A percentile compares a stretch with the other conserved stretches of the same genome.
These are phyloP conservation scores for Trypanosoma scelopori DNA, from an alignment of 208 protist species.

Conservation along the genomic window DNA sequence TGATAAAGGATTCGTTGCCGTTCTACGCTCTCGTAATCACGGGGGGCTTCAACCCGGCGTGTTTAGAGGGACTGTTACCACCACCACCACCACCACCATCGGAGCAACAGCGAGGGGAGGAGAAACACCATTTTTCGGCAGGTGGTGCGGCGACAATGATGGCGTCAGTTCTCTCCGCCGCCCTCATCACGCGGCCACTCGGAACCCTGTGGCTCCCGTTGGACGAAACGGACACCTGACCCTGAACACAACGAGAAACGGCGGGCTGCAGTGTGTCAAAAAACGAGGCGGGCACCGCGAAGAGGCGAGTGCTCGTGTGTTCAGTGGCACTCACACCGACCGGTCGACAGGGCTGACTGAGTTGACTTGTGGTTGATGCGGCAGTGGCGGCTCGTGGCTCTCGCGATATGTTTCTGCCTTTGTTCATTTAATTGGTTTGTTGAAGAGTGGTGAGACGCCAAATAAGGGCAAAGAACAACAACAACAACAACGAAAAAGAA, in stretches of 20 bases:
- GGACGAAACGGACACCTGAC: slow-evolving; percentile 1
- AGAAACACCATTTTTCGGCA: background rate
- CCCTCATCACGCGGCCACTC: background rate
- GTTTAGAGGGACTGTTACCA: background rate
- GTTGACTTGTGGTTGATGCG: too few species aligned
- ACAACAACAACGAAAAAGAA: too few species aligned
- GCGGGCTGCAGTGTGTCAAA: too few species aligned
- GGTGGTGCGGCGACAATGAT: background rate
- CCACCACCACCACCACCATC: background rate
- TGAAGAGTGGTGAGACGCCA: too few species aligned
- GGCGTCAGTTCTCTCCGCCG: slow-evolving; percentile 2
- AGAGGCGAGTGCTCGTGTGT: too few species aligned
- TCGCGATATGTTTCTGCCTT: too few species aligned
- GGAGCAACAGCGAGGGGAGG: background rate
- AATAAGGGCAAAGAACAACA: too few species aligned
- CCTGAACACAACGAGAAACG: background rate
- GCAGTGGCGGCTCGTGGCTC: too few species aligned
- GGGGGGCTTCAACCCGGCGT: slow-evolving; percentile 16
- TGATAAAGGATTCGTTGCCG: background rate
- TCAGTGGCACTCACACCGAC: too few species aligned
- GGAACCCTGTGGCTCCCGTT: slow-evolving; percentile 19
- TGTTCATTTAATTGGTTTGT: too few species aligned
- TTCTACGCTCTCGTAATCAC: slow-evolving; percentile 14
- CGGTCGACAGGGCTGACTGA: too few species aligned
- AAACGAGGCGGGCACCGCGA: too few species aligned